Base-by-base conservation (phyloP, 2,329 filamentous ascomycete species). In the Knoxdaviesia proteae region DNA sequence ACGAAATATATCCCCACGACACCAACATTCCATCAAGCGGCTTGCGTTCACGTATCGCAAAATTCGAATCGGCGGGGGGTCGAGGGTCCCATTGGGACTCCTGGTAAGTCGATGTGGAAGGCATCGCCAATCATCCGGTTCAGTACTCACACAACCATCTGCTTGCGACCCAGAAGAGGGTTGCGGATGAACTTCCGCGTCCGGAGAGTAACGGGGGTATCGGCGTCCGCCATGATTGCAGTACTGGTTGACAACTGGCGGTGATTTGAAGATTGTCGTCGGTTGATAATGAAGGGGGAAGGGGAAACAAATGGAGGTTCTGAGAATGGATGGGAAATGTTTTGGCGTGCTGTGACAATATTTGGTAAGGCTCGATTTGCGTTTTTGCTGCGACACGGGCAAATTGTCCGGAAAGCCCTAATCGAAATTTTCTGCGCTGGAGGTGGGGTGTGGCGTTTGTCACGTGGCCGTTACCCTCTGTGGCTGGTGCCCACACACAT, bases 121-220 rank as follows among this genome's bases (percentile, higher is more conserved):
- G 30, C 11, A 36, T 42, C 40, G 33, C 8, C 33, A 10, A 36
- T 20, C 3, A 20, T 20, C 20, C 20, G 32, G 30, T 51, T 47
- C 50, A 50, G 55, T 55, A 80, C 82, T 77, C 84, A 94, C 88
- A 94, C 83, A 70, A 94, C 88, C 84, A 96, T 94, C 80, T 96
- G 88, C 78, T 93, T 94, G 67, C 88, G 83, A 65, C 81, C 84
- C 64, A 98, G 80, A 62, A 98, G 84, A 67, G 90, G 84, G 80
- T 98, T 98, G 74, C 87, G 84, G 72, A 96, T 92, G 83, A 98
- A 98, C 77, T 96, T 96, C 83, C 90, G 88, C 69, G 90, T 98
- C 74, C 90, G 78, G 71, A 87, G 70, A 60, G 80, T 86, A 63
- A 86, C 79, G 62, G 79, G 69, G 58, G 68, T 67, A 63, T 84